Evolutionary conservation across 352 stramenopile species (phyloP).

Genomic region (Halophytophthora polymorphica): DNA sequence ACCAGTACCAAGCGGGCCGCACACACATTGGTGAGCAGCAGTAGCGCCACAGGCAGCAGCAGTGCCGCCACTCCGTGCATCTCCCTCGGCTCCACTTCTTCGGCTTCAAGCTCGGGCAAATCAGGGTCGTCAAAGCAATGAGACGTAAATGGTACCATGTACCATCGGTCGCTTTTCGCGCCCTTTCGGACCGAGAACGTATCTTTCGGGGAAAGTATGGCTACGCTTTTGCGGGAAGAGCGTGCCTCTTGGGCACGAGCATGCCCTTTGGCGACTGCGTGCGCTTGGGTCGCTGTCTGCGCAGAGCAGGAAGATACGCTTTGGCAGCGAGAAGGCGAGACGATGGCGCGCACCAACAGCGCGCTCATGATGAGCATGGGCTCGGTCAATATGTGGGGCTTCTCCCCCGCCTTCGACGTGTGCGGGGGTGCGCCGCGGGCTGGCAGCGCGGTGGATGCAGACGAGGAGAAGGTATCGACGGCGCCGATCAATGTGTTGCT

Average conservation of each 20-base stretch:
- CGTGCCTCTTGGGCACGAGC: not conserved
- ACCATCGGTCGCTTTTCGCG: constrained; percentile 12
- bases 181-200: constrained; percentile 11
- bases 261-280: not conserved
- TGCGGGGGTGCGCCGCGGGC: constrained; percentile 10
- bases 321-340: not conserved
- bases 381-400: constrained; percentile 86
- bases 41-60: constrained; percentile 8
- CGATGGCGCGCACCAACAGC: constrained; percentile 53
- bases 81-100: not conserved
- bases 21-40: constrained; percentile 7
- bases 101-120: constrained; percentile 9
- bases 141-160: constrained; percentile 2
- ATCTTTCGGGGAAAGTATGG: constrained; percentile 12
- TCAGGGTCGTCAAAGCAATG: not conserved
- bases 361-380: constrained; percentile 73
- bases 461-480: constrained; percentile 11
- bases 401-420: constrained; percentile 77
- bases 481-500: constrained; percentile 58
- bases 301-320: not conserved
- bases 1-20: constrained; percentile 8
- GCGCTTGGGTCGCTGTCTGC: not conserved
- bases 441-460: not conserved
- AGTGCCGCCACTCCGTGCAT: not conserved
- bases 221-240: no score